phyloP scores from a whole-genome alignment of 768 basidiomycete genomes.

The Auriscalpium vulgare region DNA sequence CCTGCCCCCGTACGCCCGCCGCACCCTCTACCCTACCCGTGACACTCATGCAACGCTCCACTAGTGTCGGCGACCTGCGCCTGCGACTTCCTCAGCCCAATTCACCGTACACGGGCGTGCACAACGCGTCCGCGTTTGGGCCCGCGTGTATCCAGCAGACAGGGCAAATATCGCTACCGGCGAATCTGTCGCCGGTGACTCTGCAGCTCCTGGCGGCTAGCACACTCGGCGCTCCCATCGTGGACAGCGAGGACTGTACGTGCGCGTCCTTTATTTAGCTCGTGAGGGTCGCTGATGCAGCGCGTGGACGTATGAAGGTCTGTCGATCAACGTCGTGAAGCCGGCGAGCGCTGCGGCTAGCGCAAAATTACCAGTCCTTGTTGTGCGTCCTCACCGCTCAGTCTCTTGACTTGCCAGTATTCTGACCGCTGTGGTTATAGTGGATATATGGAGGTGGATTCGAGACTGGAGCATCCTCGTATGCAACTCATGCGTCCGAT shows the following conservation, averaged over 20 bases:
- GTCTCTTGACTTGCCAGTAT: background rate
- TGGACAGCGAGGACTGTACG: conserved; percentile 16
- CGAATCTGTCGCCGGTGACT: background rate
- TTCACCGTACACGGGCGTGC: background rate
- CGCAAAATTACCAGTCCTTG: conserved; percentile 16
- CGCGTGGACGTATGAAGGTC: conserved; percentile 6
- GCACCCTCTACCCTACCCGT: too few species aligned
- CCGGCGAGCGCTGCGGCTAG: conserved; percentile 4
- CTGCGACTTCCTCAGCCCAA: background rate
- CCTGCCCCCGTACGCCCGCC: background rate
- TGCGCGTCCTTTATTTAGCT: background rate
- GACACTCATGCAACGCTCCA: background rate
- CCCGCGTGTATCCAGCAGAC: background rate
- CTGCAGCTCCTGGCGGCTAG: background rate
- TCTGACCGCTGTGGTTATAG: background rate
- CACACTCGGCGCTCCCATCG: background rate
- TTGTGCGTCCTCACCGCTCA: conserved; percentile 8
- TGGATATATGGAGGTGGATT: conserved; percentile 18
- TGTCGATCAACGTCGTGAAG: conserved; percentile 16
- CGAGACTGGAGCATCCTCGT: background rate
- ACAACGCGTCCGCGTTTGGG: background rate
- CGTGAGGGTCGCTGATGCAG: background rate
- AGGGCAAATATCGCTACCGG: background rate
- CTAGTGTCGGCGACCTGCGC: background rate
- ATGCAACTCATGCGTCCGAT: background rate